Evolutionary conservation across 75 land plant species (phyloP), one percentile per base, ranked within the genome.

Genomic region (Pinus taeda): DNA sequence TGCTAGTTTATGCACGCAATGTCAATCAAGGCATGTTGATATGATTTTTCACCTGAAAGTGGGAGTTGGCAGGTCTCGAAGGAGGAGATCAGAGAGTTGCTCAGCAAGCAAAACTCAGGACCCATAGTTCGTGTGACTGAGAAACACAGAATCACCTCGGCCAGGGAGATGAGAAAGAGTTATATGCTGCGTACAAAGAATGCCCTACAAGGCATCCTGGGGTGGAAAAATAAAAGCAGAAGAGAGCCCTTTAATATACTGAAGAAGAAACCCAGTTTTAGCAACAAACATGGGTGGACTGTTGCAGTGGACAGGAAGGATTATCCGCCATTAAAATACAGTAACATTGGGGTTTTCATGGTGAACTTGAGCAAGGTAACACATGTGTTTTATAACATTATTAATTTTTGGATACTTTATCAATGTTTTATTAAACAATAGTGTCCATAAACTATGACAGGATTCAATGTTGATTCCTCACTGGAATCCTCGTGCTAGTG

Each of bases 401-500:
- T 9, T 49, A 8, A 0, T 49, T 49, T 49, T 49, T 49, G 55
- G 55, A 9, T 49, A 49, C 12, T 49, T 49, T 1, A 49, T 49
- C 1, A 49, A 49, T 9, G 12, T 49, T 49, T 49, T 49, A 49
- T 49, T 49, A 49, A 49, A 49, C 55, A 1, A 49, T 49, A 45
- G 33, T 33, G 33, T 33, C 33, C 11, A 49, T 49, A 49, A 49
- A 49, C 55, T 49, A 49, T 49, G 57, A 58, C 33, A 90, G 93
- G 93, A 88, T 11, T 76, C 95, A 17, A 90, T 92, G 85, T 80
- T 92, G 81, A 89, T 85, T 57, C 93, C 95, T 15, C 93, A 92
- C 57, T 92, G 95, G 95, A 92, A 92, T 62, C 95, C 95, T 55
- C 77, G 30, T 75, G 95, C 93, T 20, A 79, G 84, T 12, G 95